Evolutionary conservation across 805 yeast species (phyloP).

Genomic region (Candida manassasensis): DNA sequence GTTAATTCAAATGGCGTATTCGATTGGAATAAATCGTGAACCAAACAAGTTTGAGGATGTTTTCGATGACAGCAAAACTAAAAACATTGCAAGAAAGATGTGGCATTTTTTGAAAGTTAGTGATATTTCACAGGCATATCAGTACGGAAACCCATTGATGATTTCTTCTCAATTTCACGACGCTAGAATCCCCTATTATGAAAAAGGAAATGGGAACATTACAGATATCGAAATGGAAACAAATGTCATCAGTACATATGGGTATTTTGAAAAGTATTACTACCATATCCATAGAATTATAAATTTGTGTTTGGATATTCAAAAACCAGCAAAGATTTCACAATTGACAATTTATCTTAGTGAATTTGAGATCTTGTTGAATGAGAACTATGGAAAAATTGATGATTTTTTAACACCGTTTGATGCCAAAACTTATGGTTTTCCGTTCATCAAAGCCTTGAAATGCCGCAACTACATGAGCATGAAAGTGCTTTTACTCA

Average conservation of each 20-base stretch:
- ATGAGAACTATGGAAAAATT: slow-evolving; percentile 24
- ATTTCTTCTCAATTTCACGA: slow-evolving; percentile 27
- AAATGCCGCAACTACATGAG: slow-evolving; percentile 25
- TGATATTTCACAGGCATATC: slow-evolving; percentile 28
- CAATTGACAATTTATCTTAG: slow-evolving; percentile 20
- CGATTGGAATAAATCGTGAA: slow-evolving; percentile 66
- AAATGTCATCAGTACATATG: slow-evolving; percentile 26
- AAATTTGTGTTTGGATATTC: slow-evolving; percentile 17
- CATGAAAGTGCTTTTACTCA: slow-evolving; percentile 22
- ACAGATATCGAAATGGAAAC: slow-evolving; percentile 33
- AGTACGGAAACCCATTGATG: slow-evolving; percentile 31
- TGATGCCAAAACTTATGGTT: slow-evolving; percentile 11
- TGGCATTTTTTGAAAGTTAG: slow-evolving; percentile 30
- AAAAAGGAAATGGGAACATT: slow-evolving; percentile 33
- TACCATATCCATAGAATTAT: slow-evolving; percentile 23
- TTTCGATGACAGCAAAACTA: slow-evolving; percentile 15
- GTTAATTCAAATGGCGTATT: slow-evolving; percentile 61
- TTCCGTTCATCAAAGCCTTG: slow-evolving; percentile 19
- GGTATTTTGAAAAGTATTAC: slow-evolving; percentile 25
- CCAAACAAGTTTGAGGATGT: slow-evolving; percentile 45
- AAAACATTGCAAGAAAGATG: slow-evolving; percentile 30
- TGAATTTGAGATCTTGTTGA: slow-evolving; percentile 33
- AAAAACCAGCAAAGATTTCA: slow-evolving; percentile 13
- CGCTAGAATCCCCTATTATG: slow-evolving; percentile 23
- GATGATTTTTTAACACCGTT: slow-evolving; percentile 16